Evolutionary conservation across 768 basidiomycete genomes (phyloP).

Genomic region (Psilocybe cubensis): DNA sequence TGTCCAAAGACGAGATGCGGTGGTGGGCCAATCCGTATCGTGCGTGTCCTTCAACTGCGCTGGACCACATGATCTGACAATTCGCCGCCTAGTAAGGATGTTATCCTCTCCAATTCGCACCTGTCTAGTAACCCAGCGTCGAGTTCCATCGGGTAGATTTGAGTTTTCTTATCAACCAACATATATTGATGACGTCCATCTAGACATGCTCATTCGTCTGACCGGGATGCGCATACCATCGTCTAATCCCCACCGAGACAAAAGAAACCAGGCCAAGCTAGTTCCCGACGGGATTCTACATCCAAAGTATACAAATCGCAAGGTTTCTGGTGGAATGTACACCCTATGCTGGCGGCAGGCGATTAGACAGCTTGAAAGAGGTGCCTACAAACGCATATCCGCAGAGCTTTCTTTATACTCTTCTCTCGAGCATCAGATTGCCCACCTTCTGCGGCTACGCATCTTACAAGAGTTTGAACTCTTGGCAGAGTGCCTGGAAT

Average conservation of each 20-base stretch:
- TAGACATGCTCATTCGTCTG: conserved; percentile 73
- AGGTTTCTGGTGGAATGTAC: conserved; percentile 51
- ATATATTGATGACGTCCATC: neutral
- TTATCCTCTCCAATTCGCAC: conserved; percentile 63
- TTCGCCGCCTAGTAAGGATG: conserved; percentile 78
- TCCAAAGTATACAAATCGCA: conserved; percentile 55
- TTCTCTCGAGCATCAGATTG: conserved; percentile 56
- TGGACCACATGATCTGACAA: neutral
- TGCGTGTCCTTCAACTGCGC: conserved; percentile 34
- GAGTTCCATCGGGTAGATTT: conserved; percentile 61
- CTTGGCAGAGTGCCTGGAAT: conserved; percentile 48
- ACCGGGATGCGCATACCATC: conserved; percentile 47
- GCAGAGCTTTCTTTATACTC: conserved; percentile 39
- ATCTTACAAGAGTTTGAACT: conserved; percentile 77
- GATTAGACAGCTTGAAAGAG: conserved; percentile 39
- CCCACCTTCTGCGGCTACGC: conserved; percentile 70
- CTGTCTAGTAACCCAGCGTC: conserved; percentile 52
- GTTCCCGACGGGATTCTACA: conserved; percentile 69
- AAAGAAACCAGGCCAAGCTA: conserved; percentile 22
- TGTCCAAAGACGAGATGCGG: conserved; percentile 62
- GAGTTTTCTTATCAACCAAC: neutral
- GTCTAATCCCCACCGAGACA: conserved; percentile 2
- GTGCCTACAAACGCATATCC: conserved; percentile 34
- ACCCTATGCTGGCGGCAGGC: conserved; percentile 62
- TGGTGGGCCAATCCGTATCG: conserved; percentile 83